Conservation (phyloP, 2,329 filamentous ascomycete species). For the Graphium sp. region DNA sequence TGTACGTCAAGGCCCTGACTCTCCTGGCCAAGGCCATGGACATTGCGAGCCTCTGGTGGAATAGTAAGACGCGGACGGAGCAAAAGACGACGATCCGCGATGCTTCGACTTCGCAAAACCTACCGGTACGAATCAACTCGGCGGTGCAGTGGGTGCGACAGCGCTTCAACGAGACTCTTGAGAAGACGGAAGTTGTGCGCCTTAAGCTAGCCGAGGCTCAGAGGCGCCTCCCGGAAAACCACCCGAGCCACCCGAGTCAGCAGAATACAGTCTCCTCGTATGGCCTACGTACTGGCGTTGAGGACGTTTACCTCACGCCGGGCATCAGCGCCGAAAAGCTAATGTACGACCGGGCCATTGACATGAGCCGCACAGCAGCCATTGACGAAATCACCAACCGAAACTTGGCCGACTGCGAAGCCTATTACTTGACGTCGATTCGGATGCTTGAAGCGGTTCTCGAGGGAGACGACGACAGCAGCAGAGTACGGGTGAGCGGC, state of each 20-base stretch:
- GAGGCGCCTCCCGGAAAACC: slow-evolving; percentile 63
- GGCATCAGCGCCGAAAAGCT: slow-evolving; percentile 90
- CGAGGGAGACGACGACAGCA: slow-evolving; percentile 51
- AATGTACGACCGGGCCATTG: slow-evolving; percentile 93
- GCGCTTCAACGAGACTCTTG: slow-evolving; percentile 91
- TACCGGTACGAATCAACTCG: slow-evolving; percentile 64
- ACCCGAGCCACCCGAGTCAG: slow-evolving; percentile 74
- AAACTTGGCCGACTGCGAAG: slow-evolving; percentile 73
- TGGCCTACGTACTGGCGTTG: slow-evolving; percentile 44
- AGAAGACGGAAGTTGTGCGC: slow-evolving; percentile 91
- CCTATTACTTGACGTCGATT: slow-evolving; percentile 85
- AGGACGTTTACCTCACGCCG: slow-evolving; percentile 69
- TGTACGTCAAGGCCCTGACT: slow-evolving; percentile 88
- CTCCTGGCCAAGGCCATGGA: slow-evolving; percentile 91
- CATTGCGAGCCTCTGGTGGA: slow-evolving; percentile 86
- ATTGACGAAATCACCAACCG: slow-evolving; percentile 92
- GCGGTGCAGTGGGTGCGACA: slow-evolving; percentile 90
- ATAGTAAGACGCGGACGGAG: slow-evolving; percentile 55
- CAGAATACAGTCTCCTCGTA: slow-evolving; percentile 37
- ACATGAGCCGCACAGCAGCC: slow-evolving; percentile 89
- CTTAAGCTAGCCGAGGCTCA: slow-evolving; percentile 78
- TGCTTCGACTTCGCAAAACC: slow-evolving; percentile 25
- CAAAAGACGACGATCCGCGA: slow-evolving; percentile 14
- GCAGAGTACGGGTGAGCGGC: slow-evolving; percentile 22
- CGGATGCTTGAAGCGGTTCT: slow-evolving; percentile 89